Percentiles rank a stretch among this genome's conserved stretches.
phyloP scores from a whole-genome alignment of 352 stramenopile genomes.

The Globisporangium carolinianum region DNA sequence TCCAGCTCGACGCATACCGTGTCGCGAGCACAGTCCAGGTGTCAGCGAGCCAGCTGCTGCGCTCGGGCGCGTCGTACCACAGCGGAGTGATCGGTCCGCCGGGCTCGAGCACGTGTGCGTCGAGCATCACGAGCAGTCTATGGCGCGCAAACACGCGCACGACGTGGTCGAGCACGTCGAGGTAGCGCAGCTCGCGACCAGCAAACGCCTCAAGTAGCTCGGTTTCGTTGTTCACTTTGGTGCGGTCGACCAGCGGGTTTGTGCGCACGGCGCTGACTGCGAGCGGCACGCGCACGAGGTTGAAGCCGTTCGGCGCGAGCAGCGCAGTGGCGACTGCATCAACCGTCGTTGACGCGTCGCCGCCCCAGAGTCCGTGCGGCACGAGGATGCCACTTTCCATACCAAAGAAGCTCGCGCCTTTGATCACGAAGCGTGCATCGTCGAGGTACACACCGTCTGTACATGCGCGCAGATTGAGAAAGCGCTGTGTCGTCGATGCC shows the following conservation, averaged over 20 bases:
- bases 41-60: conserved; percentile 16
- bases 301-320: conserved; percentile 35
- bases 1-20: conserved; percentile 34
- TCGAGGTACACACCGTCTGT: conserved; percentile 30
- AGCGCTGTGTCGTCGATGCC: background rate
- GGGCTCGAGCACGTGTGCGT: conserved; percentile 38
- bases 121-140: conserved; percentile 36
- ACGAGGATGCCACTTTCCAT: conserved; percentile 57
- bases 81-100: conserved; percentile 28
- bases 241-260: conserved; percentile 28
- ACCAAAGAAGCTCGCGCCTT: conserved; percentile 54
- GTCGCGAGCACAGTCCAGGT: conserved; percentile 28
- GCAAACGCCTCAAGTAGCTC: conserved; percentile 23
- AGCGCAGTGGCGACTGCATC: conserved; percentile 24
- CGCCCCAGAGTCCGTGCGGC: conserved; percentile 54
- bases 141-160: conserved; percentile 23
- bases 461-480: conserved; percentile 21
- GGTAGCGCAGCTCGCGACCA: conserved; percentile 25
- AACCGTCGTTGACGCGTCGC: conserved; percentile 40
- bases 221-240: conserved; percentile 39
- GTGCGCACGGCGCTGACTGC: conserved; percentile 31
- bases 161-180: conserved; percentile 49
- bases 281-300: conserved; percentile 43
- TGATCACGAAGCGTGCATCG: conserved; percentile 32
- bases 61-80: conserved; percentile 31